A percentile compares a stretch with the other conserved stretches of the same genome.
phyloP scores from a whole-genome alignment of 106 monocot species.

The Acanthochlamys bracteata region DNA sequence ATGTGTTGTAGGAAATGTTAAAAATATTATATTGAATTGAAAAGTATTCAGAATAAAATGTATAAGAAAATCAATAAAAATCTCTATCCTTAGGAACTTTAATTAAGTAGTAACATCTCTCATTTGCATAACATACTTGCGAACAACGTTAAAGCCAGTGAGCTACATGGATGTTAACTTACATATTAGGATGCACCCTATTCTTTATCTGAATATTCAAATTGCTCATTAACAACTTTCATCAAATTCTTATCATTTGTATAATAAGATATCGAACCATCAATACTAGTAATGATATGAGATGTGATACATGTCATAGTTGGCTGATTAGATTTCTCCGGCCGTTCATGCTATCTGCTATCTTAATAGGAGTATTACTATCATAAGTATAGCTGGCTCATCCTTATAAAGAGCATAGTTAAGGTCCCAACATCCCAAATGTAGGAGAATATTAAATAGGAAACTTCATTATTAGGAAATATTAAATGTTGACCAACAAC shows the following conservation, averaged over 20 bases:
- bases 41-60: conserved; percentile 10
- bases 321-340: conserved; percentile 3
- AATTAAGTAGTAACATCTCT: neutral
- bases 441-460: neutral
- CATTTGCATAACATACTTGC: conserved; percentile 9
- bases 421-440: neutral
- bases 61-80: conserved; percentile 6
- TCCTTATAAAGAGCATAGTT: neutral
- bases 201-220: neutral
- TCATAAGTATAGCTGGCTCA: neutral
- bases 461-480: no score
- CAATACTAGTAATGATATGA: neutral
- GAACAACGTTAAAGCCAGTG: neutral
- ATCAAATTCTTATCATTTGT: neutral
- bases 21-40: conserved; percentile 5
- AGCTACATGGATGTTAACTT: neutral
- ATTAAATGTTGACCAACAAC: no score
- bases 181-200: conserved; percentile 3
- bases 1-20: conserved; percentile 15
- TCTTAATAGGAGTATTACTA: neutral
- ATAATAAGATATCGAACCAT: neutral
- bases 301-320: neutral
- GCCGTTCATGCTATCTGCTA: neutral
- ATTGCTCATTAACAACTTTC: conserved; percentile 1
- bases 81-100: neutral